phyloP scores from a whole-genome alignment of 768 basidiomycete genomes.

The Suillus discolor region DNA sequence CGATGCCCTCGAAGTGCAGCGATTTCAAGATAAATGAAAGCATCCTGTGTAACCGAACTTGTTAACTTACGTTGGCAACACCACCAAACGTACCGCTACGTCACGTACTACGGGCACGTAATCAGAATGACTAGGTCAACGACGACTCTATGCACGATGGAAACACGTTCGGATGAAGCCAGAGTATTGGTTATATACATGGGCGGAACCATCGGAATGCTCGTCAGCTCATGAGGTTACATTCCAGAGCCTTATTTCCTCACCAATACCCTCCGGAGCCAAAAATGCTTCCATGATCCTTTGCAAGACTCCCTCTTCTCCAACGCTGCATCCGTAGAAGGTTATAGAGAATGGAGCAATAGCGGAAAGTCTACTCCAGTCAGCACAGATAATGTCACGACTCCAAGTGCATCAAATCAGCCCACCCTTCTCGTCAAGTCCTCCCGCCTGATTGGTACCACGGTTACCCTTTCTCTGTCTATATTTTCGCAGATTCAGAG shows the following conservation, averaged over 20 bases:
- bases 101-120: too few relatives aligned
- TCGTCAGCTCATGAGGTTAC: constrained; percentile 74
- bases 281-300: constrained; percentile 92
- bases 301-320: constrained; percentile 85
- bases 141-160: constrained; percentile 41
- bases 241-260: constrained; percentile 88
- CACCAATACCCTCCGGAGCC: constrained; percentile 79
- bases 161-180: constrained; percentile 63
- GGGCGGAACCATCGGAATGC: constrained; percentile 90
- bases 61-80: not conserved
- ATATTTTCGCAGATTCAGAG: constrained; percentile 16
- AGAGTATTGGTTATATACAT: constrained; percentile 89
- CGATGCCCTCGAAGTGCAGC: constrained; percentile 50
- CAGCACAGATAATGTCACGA: constrained; percentile 14
- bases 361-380: constrained; percentile 60
- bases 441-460: constrained; percentile 61
- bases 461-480: constrained; percentile 37
- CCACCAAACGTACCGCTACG: not conserved
- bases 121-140: too few relatives aligned
- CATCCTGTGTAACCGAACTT: not conserved
- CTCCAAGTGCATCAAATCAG: constrained; percentile 26
- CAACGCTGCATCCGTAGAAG: constrained; percentile 74
- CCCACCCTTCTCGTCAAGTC: constrained; percentile 65
- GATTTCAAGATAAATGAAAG: too few relatives aligned
- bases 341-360: constrained; percentile 76